Conservation (phyloP, 2,329 filamentous ascomycete genomes). For the Nemania diffusa region DNA sequence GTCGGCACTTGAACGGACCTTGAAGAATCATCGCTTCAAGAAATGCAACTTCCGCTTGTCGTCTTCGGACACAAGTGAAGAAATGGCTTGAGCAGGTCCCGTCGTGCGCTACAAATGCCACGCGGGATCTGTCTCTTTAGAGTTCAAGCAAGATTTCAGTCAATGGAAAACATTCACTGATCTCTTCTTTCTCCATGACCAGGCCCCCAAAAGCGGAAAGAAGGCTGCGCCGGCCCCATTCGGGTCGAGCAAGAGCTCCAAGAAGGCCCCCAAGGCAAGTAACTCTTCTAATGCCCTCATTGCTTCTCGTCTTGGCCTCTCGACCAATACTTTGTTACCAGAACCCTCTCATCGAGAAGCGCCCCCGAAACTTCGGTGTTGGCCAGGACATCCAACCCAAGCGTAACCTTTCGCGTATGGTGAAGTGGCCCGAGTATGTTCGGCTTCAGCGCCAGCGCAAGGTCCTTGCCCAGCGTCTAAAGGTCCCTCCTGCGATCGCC, state of each 20-base stretch:
- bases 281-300: conserved; percentile 32
- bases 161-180: conserved; percentile 87
- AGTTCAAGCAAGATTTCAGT: conserved; percentile 86
- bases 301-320: not conserved
- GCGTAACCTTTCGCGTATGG: conserved; percentile 96
- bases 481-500: conserved; percentile 84
- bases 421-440: conserved; percentile 99
- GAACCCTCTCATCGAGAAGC: conserved; percentile 99
- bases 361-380: conserved; percentile 96
- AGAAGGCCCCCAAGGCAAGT: conserved; percentile 97
- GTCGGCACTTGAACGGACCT: conserved; percentile 46
- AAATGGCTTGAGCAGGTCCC: conserved; percentile 70
- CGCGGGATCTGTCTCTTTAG: conserved; percentile 77
- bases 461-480: conserved; percentile 98
- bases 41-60: conserved; percentile 55
- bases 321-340: conserved; percentile 54
- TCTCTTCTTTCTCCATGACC: conserved; percentile 99
- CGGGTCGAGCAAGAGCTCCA: conserved; percentile 87
- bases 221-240: conserved; percentile 98
- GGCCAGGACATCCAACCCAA: conserved; percentile 98
- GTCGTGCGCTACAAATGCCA: conserved; percentile 65
- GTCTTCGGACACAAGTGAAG: conserved; percentile 64
- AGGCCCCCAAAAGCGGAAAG: conserved; percentile 98
- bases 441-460: conserved; percentile 93
- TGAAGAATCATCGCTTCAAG: conserved; percentile 50